Evolutionary conservation across 371 early-diverging fungal species (phyloP), one percentile per base, ranked within the genome.

Genomic region (Mucor irregularis): DNA sequence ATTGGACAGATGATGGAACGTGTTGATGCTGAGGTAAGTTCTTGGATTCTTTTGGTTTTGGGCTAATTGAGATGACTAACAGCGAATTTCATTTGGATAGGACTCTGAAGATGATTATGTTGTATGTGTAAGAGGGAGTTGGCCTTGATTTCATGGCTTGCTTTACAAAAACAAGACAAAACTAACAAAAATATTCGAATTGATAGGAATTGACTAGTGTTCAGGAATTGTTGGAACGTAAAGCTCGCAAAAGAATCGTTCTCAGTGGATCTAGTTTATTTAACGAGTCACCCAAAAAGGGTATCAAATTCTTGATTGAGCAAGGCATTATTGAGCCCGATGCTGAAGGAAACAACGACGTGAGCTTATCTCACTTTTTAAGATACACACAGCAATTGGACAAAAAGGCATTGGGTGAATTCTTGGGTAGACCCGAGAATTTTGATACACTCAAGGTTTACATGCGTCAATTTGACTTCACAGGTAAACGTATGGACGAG

Each of bases 351-450:
- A 81, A 86, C 49, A 75, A 74, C 58, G 74, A 78, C 1, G 68
- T 65, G 19, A 83, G 85, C 29, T 70, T 92, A n/a, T 90, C 90
- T 11, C 53, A 60, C 9, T 94, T 93, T 60, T 62, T 95, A 34
- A 78, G 84, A 48, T 71, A 81, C 22, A 89, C 91, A 29, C 89
- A 90, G 5, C 81, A 82, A 21, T 60, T 95, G 19, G 87, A 91
- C 74, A 92, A 95, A 60, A 87, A 81, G 61, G 66, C 72, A 13
- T 57, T 97, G 31, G 98, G 98, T 11, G 96, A 94, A 62, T 96
- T 83, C 70, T 67, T 98, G 4, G 90, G 95, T 34, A 90, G 88
- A 58, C 91, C 89, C 4, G 82, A 88, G 33, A 92, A 94, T 55
- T 59, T 84, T n/a, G 84, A 85, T 11, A 69, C 89, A 7, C 66